Base-by-base conservation (phyloP, 176 grass and related monocot species). In the Themeda triandra region DNA sequence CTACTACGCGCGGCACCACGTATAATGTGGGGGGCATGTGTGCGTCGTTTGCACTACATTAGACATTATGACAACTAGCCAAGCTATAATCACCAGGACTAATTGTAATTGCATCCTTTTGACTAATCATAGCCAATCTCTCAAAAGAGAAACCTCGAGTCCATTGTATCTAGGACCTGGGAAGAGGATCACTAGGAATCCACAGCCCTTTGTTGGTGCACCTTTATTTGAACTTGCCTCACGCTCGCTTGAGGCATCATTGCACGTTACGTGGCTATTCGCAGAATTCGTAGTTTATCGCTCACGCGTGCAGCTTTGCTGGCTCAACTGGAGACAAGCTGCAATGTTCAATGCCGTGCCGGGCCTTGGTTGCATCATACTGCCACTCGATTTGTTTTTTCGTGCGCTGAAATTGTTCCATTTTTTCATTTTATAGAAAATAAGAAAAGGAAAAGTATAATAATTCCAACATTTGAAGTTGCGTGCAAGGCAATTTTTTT, bases 221-320 rank as follows among this genome's bases (percentile, higher is more conserved):
- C 33, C 51, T 75, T 49, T 49, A 18, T 49, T 15, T 17, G 0
- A 10, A 58, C 4, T 65, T 28, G 13, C 39, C 69, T 65, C 33
- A 86, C 66, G 66, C 75, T 27, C 66, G 2, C 31, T n/a, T 12
- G 25, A 35, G 48, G 41, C 67, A 80, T 80, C 67, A 73, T 39
- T 59, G 6, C 44, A 14, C 14, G 39, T 45, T 74, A 51, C 33
- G 25, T 73, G 27, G 18, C 62, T 37, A 33, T 10, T 36, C 6
- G 56, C 9, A 14, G 54, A 36, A 33, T 44, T 44, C 23, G 4
- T 76, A 36, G 71, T 77, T 39, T 86, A 64, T 49, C 1, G 14
- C 49, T 45, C 73, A 83, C 31, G 80, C 86, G 73, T 71, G 66
- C 73, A 37, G 21, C 86, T 46, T 30, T 83, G 80, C n/a, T 21